Base-by-base conservation (phyloP, 768 basidiomycete genomes). In the Macrocybe gigantea region DNA sequence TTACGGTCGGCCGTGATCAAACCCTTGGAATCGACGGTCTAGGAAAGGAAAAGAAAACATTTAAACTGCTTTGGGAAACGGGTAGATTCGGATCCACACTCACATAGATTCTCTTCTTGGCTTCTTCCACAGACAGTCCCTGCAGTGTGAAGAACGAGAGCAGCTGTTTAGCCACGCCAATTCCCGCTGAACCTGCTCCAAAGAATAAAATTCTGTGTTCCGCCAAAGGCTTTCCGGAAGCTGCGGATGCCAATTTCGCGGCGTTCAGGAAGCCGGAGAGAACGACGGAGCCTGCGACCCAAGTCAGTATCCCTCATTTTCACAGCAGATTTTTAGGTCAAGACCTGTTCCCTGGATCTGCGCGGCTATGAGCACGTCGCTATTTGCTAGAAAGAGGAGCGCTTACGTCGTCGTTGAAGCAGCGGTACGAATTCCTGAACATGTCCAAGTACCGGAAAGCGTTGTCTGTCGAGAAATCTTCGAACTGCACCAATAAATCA, bases 121-220 rank as follows among this genome's bases (percentile, higher is more conserved):
- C 87, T 53, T 87, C 82, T 49, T 85, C 78, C 53, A 78, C 81
- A 13, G 66, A 69, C 63, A 88, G 53, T 7, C 86, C 85, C 37
- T 77, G 67, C 54, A 87, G 64, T 44, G 76, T 86, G 72, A 92
- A 90, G 73, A 92, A 93, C 48, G 85, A 85, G 61, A 81, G 71
- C 30, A 88, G 71, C 60, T 93, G 90, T 65, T 81, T 82, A 38
- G 86, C 92, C 35, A 95, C 93, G 47, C 92, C 93, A 44, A 93
- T 85, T 39, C 91, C 92, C 6, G 88, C 86, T 8, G 83, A 86
- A 0, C 93, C 93, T 1, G 92, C 90, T n/a, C 93, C 93, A 44
- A 88, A 83, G 75, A 95, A 93, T 44, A 94, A 72, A 56, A 94
- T 86, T 39, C 79, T 78, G 56, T 94, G 92, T 41, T 88, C 85